These are phyloP conservation scores for Plasmodium billcollinsi DNA, from an alignment of 169 alveolate species.

Conservation along the genomic window DNA sequence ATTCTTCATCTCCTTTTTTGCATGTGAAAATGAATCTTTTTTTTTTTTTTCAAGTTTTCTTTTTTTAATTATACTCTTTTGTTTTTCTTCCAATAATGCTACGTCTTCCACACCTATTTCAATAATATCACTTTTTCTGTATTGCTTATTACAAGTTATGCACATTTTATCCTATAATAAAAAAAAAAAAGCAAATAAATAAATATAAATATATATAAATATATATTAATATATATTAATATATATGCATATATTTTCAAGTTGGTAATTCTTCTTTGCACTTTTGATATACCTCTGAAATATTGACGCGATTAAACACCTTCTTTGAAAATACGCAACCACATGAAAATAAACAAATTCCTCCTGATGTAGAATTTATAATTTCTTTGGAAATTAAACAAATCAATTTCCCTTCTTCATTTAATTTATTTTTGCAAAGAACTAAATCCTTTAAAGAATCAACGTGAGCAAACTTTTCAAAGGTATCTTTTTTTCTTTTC, in stretches of 20 bases:
- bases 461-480: slow-evolving; percentile 53
- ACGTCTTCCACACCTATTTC: slow-evolving; percentile 63
- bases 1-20: slow-evolving; percentile 18
- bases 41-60: slow-evolving; percentile 33
- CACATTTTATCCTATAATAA: slow-evolving; percentile 41
- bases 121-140: slow-evolving; percentile 31
- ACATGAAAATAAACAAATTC: slow-evolving; percentile 58
- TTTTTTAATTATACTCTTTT: slow-evolving; percentile 13
- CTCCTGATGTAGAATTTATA: slow-evolving; percentile 65
- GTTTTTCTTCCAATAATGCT: slow-evolving; percentile 28
- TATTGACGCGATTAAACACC: slow-evolving; percentile 29
- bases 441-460: slow-evolving; percentile 64
- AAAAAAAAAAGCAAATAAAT: not conserved
- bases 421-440: slow-evolving; percentile 60
- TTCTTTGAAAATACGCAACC: slow-evolving; percentile 68
- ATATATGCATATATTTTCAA: not conserved
- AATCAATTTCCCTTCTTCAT: slow-evolving; percentile 43
- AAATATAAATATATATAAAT: not conserved
- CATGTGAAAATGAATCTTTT: not conserved
- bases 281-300: slow-evolving; percentile 16
- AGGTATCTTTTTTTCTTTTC: slow-evolving; percentile 33
- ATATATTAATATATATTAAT: too few relatives aligned
- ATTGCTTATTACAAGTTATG: slow-evolving; percentile 30
- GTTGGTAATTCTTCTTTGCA: not conserved
- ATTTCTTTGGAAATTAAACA: slow-evolving; percentile 70